Conservation (phyloP, 345 rosid species). For the Melaleuca quinquenervia region DNA sequence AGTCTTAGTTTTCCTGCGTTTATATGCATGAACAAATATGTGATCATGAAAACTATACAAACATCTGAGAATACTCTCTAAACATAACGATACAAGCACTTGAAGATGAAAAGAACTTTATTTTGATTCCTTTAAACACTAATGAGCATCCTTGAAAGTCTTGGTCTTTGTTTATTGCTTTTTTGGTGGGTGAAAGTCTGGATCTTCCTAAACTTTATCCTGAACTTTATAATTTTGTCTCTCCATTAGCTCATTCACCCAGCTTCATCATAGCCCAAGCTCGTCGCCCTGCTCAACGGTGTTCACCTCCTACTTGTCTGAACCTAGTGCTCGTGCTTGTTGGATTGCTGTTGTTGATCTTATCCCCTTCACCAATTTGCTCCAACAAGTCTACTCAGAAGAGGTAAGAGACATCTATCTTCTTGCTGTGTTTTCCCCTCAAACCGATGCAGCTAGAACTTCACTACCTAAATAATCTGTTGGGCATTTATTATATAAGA, state of each 20-base stretch:
- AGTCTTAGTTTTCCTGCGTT: background rate
- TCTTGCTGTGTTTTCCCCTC: no score
- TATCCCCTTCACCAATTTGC: background rate
- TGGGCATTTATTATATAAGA: no score
- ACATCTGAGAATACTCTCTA: no score
- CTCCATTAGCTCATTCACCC: background rate
- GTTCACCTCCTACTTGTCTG: background rate
- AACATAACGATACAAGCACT: background rate
- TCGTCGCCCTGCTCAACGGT: background rate
- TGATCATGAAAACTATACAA: no score
- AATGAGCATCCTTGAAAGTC: background rate
- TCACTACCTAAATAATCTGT: no score
- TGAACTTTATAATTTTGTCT: background rate
- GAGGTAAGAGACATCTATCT: background rate
- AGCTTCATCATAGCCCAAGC: background rate
- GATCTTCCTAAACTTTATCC: background rate
- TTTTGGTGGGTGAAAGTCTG: no score
- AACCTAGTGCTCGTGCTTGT: background rate
- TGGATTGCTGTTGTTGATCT: background rate
- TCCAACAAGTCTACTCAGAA: background rate
- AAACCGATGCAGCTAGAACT: no score
- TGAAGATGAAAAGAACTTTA: background rate
- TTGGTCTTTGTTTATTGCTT: no score
- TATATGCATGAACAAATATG: background rate
- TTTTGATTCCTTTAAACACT: background rate